Evolutionary conservation across 768 basidiomycete genomes (phyloP), one percentile per base, ranked within the genome.

Genomic region (Pleurotus tuber-regium): DNA sequence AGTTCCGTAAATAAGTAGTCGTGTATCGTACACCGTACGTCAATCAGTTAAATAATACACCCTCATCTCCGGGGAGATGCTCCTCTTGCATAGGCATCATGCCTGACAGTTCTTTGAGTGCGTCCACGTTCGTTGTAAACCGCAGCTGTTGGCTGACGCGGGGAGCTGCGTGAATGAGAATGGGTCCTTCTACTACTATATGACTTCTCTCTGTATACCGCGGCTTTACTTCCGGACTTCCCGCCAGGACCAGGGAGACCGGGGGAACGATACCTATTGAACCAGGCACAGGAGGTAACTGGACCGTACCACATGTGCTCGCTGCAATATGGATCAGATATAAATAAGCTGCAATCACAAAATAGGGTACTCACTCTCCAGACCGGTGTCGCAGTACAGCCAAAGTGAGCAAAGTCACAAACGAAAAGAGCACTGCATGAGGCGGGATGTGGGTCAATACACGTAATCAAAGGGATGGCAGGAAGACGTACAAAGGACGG

Each of bases 251-350:
- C 46, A 26, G 46, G 46, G 18, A 48, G 46, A 23, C 46, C 46
- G 14, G 46, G 14, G 7, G 46, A 18, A 31, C 31, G 29, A 35
- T 79, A 79, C 36, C 65, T 65, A 53, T 77, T 75, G 67, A 89
- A 87, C 87, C 87, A 89, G 47, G 85, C 80, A 63, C 81, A 86
- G 11, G 76, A 75, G 1, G 88, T 86, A 46, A 87, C 84, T 6
- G 88, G 83, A 7, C 74, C 75, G 55, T 80, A 70, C 89, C 87
- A 89, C 73, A 89, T 84, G 59, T 72, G 66, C 43, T 71, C 67
- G 55, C 46, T 48, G 16, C 24, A 29, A 30, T 11, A 5, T 18
- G 12, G 29, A 7, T 31, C 31, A 11, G 25, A 9, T 10, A 21
- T 19, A n/a, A 8, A 48, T 21, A 4, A 26, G 30, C 23, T n/a